These are phyloP conservation scores for Gyromitra esculenta DNA, from an alignment of 2,329 filamentous ascomycete species.

Conservation along the genomic window DNA sequence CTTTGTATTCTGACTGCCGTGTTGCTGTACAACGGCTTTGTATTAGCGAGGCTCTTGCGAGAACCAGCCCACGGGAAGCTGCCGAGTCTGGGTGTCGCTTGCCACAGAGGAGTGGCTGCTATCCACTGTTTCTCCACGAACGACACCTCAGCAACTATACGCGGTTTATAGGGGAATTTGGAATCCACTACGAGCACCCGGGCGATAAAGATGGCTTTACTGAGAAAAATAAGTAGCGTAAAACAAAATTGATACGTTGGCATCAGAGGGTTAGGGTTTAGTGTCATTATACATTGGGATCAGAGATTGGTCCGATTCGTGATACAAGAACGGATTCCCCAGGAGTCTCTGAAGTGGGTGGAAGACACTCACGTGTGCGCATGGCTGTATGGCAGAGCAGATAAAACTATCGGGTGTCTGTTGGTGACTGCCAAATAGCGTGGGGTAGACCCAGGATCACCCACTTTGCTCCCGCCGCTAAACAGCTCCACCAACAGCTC, in stretches of 20 bases:
- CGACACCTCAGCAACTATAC: too few relatives aligned
- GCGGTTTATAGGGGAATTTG: too few relatives aligned
- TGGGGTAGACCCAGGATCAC: neutral
- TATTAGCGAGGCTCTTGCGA: neutral
- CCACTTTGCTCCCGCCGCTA: constrained; percentile 19
- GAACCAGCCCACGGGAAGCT: too few relatives aligned
- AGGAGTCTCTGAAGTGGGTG: neutral
- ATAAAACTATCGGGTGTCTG: neutral
- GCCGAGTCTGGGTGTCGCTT: too few relatives aligned
- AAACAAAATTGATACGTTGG: neutral
- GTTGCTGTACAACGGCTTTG: constrained; percentile 2
- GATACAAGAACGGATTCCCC: neutral
- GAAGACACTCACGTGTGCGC: neutral
- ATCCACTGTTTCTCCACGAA: too few relatives aligned
- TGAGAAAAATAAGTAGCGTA: neutral
- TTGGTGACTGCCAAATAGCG: constrained; percentile 30
- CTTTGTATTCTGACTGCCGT: neutral
- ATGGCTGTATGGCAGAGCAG: too few relatives aligned
- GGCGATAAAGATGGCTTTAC: too few relatives aligned
- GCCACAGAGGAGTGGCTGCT: too few relatives aligned
- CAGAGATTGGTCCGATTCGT: neutral
- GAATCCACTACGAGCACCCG: too few relatives aligned
- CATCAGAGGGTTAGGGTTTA: neutral
- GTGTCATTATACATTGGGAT: neutral
- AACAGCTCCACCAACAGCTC: constrained; percentile 20